Conservation (phyloP, 371 early-diverging fungal species). For the Apophysomyces sp. region DNA sequence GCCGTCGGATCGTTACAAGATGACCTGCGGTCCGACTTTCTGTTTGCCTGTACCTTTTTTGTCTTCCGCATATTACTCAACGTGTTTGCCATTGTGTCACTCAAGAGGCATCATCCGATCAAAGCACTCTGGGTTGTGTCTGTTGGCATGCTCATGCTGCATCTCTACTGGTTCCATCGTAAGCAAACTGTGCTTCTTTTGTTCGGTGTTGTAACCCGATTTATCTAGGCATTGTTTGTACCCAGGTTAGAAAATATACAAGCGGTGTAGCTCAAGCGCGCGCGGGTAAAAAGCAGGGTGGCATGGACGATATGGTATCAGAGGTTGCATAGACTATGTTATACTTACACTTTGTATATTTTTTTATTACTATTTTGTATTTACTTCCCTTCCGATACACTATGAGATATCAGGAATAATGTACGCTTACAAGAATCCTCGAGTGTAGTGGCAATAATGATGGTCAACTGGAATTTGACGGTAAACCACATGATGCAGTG, state of each 20-base stretch:
- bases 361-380: neutral
- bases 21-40: constrained; percentile 21
- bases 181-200: neutral
- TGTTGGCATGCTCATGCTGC: constrained; percentile 23
- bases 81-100: constrained; percentile 23
- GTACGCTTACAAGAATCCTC: too few relatives aligned
- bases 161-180: constrained; percentile 41
- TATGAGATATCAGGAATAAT: too few relatives aligned
- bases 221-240: neutral
- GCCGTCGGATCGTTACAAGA: constrained; percentile 23
- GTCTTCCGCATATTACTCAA: constrained; percentile 32
- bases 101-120: constrained; percentile 26
- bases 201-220: neutral
- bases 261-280: neutral
- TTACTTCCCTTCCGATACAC: neutral
- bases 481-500: too few relatives aligned
- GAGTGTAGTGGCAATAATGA: too few relatives aligned
- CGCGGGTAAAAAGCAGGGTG: neutral
- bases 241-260: neutral
- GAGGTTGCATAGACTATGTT: neutral
- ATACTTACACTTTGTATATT: neutral
- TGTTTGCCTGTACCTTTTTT: constrained; percentile 32
- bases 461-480: too few relatives aligned
- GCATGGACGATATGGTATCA: neutral
- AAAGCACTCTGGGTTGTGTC: constrained; percentile 25